These are phyloP conservation scores for Bolboschoenoplectus hybrid DNA, from an alignment of 202 grass and related monocot genomes.

Conservation along the genomic window DNA sequence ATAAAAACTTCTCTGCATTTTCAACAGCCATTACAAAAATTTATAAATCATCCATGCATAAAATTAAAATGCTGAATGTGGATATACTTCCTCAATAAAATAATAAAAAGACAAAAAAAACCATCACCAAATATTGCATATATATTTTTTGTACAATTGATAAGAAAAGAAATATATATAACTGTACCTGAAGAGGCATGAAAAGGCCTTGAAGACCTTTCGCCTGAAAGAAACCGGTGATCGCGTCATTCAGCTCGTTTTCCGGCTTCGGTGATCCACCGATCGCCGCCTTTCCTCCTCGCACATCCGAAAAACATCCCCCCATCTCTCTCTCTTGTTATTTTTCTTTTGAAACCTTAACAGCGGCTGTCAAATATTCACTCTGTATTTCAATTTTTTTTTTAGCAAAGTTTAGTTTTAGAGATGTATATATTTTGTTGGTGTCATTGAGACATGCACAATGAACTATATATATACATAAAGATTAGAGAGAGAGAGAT, in stretches of 20 bases:
- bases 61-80: too few relatives aligned
- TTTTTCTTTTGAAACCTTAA: too few relatives aligned
- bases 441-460: too few relatives aligned
- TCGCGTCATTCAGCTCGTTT: neutral
- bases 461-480: too few relatives aligned
- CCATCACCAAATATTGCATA: neutral
- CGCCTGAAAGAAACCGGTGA: neutral
- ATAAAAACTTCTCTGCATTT: neutral
- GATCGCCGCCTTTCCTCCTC: slow-evolving; percentile 14
- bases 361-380: too few relatives aligned
- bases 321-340: slow-evolving; percentile 32
- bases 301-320: slow-evolving; percentile 34
- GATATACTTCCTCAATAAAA: too few relatives aligned
- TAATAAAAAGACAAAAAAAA: too few relatives aligned
- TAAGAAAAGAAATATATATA: neutral
- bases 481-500: too few relatives aligned
- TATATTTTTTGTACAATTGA: neutral
- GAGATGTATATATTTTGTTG: too few relatives aligned
- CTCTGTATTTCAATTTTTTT: too few relatives aligned
- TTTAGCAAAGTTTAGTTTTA: too few relatives aligned
- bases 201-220: slow-evolving; percentile 3
- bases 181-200: slow-evolving; percentile 20
- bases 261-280: neutral
- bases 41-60: too few relatives aligned
- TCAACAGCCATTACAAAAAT: neutral